These are phyloP conservation scores for Nicotiana undulata DNA, from an alignment of 257 asterid genomes.

Conservation along the genomic window DNA sequence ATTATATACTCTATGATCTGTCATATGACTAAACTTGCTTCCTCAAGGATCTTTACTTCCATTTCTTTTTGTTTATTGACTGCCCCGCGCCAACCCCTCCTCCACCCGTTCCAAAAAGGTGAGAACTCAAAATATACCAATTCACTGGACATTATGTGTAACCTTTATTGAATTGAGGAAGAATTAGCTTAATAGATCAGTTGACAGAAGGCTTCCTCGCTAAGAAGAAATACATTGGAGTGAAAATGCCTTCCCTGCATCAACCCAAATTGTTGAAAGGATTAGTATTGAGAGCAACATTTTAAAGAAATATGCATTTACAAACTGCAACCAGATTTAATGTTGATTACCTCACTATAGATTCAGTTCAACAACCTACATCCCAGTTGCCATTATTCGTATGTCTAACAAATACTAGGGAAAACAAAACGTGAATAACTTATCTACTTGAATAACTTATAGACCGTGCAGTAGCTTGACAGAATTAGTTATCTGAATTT, in stretches of 20 bases:
- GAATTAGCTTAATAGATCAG: not conserved
- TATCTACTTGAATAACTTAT: not conserved
- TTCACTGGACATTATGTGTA: not conserved
- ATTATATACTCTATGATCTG: not conserved
- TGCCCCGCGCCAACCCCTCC: not conserved
- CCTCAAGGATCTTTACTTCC: not conserved
- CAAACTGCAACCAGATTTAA: not conserved
- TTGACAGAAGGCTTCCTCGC: conserved; percentile 6
- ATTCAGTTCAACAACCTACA: not conserved
- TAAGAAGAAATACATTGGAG: conserved; percentile 9
- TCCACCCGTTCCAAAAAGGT: not conserved
- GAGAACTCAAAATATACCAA: not conserved
- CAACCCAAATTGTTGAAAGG: not conserved
- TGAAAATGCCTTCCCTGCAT: conserved; percentile 12
- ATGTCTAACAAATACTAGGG: not conserved
- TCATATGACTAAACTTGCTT: not conserved
- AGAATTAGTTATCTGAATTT: not conserved
- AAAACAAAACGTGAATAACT: not conserved
- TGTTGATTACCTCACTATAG: not conserved
- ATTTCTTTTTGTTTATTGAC: not conserved
- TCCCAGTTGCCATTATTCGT: not conserved
- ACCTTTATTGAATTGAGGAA: not conserved
- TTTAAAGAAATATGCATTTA: not conserved
- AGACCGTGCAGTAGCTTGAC: not conserved
- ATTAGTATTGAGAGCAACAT: not conserved